Evolutionary conservation across 192 early-diverging fungal species (phyloP).

Genomic region (Fimicolochytrium jonesii): DNA sequence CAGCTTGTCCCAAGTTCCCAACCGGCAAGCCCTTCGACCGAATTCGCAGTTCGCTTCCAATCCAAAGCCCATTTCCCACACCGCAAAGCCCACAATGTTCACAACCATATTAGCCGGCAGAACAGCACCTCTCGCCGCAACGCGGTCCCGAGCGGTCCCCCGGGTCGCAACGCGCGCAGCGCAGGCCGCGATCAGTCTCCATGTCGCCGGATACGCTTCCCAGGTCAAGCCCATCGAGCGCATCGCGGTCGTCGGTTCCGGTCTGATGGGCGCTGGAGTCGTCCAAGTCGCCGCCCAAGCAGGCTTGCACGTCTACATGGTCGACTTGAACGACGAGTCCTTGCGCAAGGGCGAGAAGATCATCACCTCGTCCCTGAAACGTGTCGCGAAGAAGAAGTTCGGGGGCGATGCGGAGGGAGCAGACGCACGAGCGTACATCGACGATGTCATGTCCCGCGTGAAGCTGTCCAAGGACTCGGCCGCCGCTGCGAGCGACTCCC

Average conservation of each 20-base stretch:
- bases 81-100: too few relatives aligned
- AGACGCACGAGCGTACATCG: slow-evolving; percentile 52
- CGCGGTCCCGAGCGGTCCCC: too few relatives aligned
- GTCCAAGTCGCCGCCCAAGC: slow-evolving; percentile 68
- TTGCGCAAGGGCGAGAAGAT: slow-evolving; percentile 76
- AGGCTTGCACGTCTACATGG: slow-evolving; percentile 79
- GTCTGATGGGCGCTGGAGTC: slow-evolving; percentile 37
- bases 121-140: too few relatives aligned
- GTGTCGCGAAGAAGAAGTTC: slow-evolving; percentile 88
- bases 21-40: too few relatives aligned
- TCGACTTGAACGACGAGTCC: slow-evolving; percentile 69
- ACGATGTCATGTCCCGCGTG: slow-evolving; percentile 67
- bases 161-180: too few relatives aligned
- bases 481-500: slow-evolving; percentile 57
- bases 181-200: background rate
- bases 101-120: too few relatives aligned
- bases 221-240: slow-evolving; percentile 67
- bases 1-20: too few relatives aligned
- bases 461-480: slow-evolving; percentile 59
- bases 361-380: slow-evolving; percentile 77
- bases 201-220: slow-evolving; percentile 8
- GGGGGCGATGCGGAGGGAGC: slow-evolving; percentile 55
- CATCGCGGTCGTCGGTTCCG: slow-evolving; percentile 81
- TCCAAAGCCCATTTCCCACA: too few relatives aligned
- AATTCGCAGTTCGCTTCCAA: too few relatives aligned